These are phyloP conservation scores for Xylaria sp. DNA, from an alignment of 2,329 filamentous ascomycete species.

Conservation along the genomic window DNA sequence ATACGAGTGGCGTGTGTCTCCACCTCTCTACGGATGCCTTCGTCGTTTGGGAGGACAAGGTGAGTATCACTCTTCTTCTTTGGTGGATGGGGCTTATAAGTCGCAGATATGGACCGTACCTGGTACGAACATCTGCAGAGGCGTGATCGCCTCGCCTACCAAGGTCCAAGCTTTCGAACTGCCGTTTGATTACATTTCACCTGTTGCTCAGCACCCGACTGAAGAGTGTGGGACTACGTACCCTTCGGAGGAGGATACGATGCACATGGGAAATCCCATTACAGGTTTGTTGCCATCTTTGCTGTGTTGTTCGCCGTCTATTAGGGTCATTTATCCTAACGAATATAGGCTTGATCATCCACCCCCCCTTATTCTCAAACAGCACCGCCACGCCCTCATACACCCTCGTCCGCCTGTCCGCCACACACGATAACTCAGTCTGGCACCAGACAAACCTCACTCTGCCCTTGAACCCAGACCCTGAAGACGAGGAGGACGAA, in stretches of 20 bases:
- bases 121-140: constrained; percentile 57
- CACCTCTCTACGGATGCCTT: constrained; percentile 63
- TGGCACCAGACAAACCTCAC: constrained; percentile 65
- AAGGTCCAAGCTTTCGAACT: constrained; percentile 62
- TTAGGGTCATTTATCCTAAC: constrained; percentile 19
- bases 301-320: background rate
- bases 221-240: constrained; percentile 61
- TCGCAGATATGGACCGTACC: constrained; percentile 56
- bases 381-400: constrained; percentile 56
- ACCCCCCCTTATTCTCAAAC: constrained; percentile 49
- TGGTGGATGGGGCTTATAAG: constrained; percentile 9
- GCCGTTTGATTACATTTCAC: constrained; percentile 49
- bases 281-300: constrained; percentile 49
- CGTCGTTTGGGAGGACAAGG: constrained; percentile 64
- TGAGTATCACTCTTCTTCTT: constrained; percentile 39
- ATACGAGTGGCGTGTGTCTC: constrained; percentile 60
- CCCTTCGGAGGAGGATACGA: constrained; percentile 46
- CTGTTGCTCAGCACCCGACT: constrained; percentile 50
- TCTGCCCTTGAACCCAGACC: constrained; percentile 32
- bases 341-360: constrained; percentile 59
- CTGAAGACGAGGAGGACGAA: background rate
- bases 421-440: constrained; percentile 59
- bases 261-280: constrained; percentile 56
- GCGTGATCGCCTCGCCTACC: constrained; percentile 64
- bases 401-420: constrained; percentile 63